Conservation (phyloP, 2,329 filamentous ascomycete species). For the Exophiala lecanii-corni region DNA sequence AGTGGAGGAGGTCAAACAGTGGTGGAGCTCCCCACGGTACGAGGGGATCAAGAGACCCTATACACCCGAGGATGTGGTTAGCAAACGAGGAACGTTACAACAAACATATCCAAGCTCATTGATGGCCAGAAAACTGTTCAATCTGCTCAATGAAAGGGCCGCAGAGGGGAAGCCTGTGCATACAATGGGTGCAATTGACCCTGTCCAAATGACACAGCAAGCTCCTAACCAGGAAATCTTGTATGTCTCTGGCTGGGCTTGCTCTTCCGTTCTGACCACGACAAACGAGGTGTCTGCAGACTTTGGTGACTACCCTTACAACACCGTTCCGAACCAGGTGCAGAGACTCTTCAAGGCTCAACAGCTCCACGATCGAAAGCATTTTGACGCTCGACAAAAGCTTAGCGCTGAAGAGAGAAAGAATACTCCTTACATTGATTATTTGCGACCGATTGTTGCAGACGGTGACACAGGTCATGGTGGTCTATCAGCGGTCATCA, state of each 20-base stretch:
- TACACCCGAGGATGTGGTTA: slow-evolving; percentile 82
- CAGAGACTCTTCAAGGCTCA: slow-evolving; percentile 95
- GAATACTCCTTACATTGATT: slow-evolving; percentile 79
- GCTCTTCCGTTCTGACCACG: slow-evolving; percentile 83
- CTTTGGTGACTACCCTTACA: slow-evolving; percentile 98
- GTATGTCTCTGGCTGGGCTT: slow-evolving; percentile 96
- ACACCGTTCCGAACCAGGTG: slow-evolving; percentile 97
- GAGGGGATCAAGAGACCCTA: slow-evolving; percentile 90
- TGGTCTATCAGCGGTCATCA: slow-evolving; percentile 85
- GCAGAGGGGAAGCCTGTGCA: slow-evolving; percentile 83
- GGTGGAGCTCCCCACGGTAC: slow-evolving; percentile 85
- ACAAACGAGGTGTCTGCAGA: slow-evolving; percentile 98
- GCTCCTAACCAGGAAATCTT: slow-evolving; percentile 92
- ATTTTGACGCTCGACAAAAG: slow-evolving; percentile 80
- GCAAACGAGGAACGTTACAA: slow-evolving; percentile 82
- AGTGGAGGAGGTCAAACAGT: slow-evolving; percentile 76
- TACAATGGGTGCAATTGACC: slow-evolving; percentile 96
- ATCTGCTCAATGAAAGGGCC: slow-evolving; percentile 73
- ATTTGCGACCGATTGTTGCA: slow-evolving; percentile 88
- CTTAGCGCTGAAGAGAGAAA: slow-evolving; percentile 68
- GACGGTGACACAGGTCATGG: slow-evolving; percentile 95
- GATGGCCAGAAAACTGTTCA: slow-evolving; percentile 93
- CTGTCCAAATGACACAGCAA: slow-evolving; percentile 99
- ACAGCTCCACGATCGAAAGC: slow-evolving; percentile 92
- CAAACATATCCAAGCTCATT: slow-evolving; percentile 87